Evolutionary conservation across 1,284 basidiomycete species (phyloP).

Genomic region (Heterobasidion parviporum): DNA sequence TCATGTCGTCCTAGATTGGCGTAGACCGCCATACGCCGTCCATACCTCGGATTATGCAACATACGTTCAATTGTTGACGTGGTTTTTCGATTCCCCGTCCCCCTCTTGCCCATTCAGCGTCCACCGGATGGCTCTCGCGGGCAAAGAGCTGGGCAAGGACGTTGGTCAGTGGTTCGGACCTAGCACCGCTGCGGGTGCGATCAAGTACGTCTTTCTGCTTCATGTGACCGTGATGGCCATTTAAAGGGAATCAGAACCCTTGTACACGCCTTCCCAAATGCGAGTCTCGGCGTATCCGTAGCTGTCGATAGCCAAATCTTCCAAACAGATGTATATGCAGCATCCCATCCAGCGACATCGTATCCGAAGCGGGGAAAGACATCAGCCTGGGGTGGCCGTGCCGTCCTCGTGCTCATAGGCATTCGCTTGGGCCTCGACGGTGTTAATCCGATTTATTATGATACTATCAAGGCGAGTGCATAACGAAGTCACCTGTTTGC

Average conservation of each 20-base stretch:
- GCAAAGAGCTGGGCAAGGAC: constrained; percentile 91
- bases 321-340: constrained; percentile 79
- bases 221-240: neutral
- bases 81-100: constrained; percentile 92
- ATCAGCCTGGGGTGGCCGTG: constrained; percentile 68
- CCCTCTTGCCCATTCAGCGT: constrained; percentile 91
- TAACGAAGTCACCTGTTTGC: neutral
- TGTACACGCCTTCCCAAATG: constrained; percentile 73
- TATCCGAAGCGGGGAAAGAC: constrained; percentile 25
- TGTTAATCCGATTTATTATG: constrained; percentile 93
- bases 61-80: constrained; percentile 85
- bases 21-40: constrained; percentile 56
- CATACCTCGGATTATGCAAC: constrained; percentile 55
- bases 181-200: constrained; percentile 91
- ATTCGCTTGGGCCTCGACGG: constrained; percentile 86
- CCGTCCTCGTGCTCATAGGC: constrained; percentile 84
- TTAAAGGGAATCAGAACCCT: constrained; percentile 45
- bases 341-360: constrained; percentile 47
- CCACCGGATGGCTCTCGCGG: constrained; percentile 92
- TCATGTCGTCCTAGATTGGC: constrained; percentile 58
- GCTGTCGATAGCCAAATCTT: constrained; percentile 83
- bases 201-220: constrained; percentile 52
- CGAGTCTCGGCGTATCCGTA: constrained; percentile 76
- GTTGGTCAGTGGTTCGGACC: constrained; percentile 99
- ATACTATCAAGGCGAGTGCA: constrained; percentile 76